phyloP scores from a whole-genome alignment of 2,329 filamentous ascomycete species.

The Pyrenophora teres region DNA sequence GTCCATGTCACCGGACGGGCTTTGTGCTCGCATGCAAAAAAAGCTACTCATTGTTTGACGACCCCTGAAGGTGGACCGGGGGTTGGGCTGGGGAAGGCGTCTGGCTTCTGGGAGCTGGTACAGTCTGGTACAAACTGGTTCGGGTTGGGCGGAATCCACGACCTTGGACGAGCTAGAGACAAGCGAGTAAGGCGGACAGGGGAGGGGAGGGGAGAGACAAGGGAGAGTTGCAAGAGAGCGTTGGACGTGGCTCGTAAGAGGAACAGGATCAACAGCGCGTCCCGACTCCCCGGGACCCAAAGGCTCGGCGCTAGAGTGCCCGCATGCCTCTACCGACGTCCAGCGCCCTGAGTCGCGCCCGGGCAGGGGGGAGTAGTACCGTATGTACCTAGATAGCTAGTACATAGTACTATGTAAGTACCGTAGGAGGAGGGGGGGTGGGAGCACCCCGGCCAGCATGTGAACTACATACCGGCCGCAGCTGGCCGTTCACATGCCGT shows the following conservation, averaged over 20 bases:
- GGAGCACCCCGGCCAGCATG: conserved; percentile 16
- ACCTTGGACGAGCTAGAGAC: too few relatives aligned
- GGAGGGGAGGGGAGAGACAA: too few relatives aligned
- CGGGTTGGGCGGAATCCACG: conserved; percentile 43
- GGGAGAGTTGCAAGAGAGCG: too few relatives aligned
- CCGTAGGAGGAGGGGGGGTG: neutral
- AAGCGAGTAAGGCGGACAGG: too few relatives aligned
- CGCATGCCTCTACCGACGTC: conserved; percentile 9
- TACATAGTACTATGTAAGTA: too few relatives aligned
- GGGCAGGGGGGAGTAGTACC: conserved; percentile 4
- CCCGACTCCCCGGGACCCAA: conserved; percentile 9
- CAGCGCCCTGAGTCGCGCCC: conserved; percentile 11
- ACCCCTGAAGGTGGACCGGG: conserved; percentile 44
- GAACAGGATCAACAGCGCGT: too few relatives aligned
- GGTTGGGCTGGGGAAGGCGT: conserved; percentile 36
- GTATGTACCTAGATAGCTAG: too few relatives aligned
- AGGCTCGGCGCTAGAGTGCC: conserved; percentile 10
- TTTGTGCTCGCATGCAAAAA: conserved; percentile 19
- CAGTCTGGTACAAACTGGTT: conserved; percentile 27
- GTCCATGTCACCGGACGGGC: conserved; percentile 35
- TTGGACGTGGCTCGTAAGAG: too few relatives aligned
- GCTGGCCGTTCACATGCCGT: conserved; percentile 29
- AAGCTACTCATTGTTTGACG: conserved; percentile 10
- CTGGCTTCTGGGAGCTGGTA: neutral
- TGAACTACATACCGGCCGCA: conserved; percentile 39